Evolutionary conservation across 2,329 filamentous ascomycete species (phyloP).

Genomic region (Nannizzia gypsea): DNA sequence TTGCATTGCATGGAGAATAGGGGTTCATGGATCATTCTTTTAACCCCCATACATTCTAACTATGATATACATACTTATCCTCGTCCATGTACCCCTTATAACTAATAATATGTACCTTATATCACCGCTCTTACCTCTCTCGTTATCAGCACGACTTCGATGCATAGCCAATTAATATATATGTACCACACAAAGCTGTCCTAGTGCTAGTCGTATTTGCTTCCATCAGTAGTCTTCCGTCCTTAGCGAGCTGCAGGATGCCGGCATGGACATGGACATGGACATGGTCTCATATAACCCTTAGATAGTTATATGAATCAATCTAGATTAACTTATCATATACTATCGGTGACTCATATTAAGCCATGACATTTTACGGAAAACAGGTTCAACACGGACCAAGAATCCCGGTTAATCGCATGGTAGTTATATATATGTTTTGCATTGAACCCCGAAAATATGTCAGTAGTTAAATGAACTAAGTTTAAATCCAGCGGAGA

Average conservation of each 20-base stretch:
- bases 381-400: not conserved
- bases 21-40: slow-evolving; percentile 1
- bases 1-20: slow-evolving; percentile 10
- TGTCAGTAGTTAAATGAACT: not conserved
- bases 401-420: not conserved
- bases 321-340: not conserved
- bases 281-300: not conserved
- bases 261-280: not conserved
- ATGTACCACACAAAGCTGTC: not conserved
- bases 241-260: not conserved
- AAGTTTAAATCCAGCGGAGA: not conserved
- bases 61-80: too few relatives aligned
- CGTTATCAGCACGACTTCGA: not conserved
- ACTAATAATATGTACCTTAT: too few relatives aligned
- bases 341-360: not conserved
- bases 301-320: not conserved
- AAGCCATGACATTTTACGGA: too few relatives aligned
- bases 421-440: not conserved
- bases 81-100: too few relatives aligned
- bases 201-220: not conserved
- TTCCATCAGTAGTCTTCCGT: not conserved
- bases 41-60: too few relatives aligned
- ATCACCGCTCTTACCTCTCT: too few relatives aligned
- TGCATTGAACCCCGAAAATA: not conserved
- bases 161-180: not conserved